Base-by-base conservation (phyloP, 331 rosid genomes). In the Arachis monticola region DNA sequence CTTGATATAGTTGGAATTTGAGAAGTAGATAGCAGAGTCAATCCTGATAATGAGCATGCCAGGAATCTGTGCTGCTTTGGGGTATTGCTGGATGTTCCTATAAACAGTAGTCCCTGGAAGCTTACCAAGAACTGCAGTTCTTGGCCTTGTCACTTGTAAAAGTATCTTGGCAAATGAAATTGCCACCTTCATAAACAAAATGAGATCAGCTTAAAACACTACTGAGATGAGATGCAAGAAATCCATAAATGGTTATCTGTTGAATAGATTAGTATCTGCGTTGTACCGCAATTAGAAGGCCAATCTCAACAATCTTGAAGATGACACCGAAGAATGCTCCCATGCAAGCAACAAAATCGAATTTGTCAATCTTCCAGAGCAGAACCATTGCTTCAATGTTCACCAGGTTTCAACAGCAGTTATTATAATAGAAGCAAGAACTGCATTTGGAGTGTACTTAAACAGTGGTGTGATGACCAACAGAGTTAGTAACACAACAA, bases 241-340 rank as follows among this genome's bases (percentile, higher is more conserved):
- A 6, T 0, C 57, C 57, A 51, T 4, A 51, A 12, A 51, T 4
- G 10, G 6, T 11, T 51, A 10, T 51, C 14, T 3, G 4, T 6
- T 12, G 17, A 30, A 62, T 47, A 47, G n/a, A 46, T 7, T 11
- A 11, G 32, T 42, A 22, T n/a, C 5, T 8, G 14, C 55, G 2
- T 60, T 17, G 22, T 41, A 87, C 96, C 41, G 97, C 93, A n/a
- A 92, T 81, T 10, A 94, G 80, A 66, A 94, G 92, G 47, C 99
- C 99, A n/a, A 91, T 88, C 82, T 90, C 97, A 11, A 94, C 96
- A 10, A 85, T 87, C 8, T 84, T 72, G 69, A 94, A 94, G 35
- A 94, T 70, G 31, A 94, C 99, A 5, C 99, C 99, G 17, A 90
- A 83, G 86, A 94, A 90, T 79, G 99, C 99, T 63, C 99, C 99